Base-by-base conservation (phyloP, 1,284 basidiomycete genomes). In the Trichosporon ovoides region DNA sequence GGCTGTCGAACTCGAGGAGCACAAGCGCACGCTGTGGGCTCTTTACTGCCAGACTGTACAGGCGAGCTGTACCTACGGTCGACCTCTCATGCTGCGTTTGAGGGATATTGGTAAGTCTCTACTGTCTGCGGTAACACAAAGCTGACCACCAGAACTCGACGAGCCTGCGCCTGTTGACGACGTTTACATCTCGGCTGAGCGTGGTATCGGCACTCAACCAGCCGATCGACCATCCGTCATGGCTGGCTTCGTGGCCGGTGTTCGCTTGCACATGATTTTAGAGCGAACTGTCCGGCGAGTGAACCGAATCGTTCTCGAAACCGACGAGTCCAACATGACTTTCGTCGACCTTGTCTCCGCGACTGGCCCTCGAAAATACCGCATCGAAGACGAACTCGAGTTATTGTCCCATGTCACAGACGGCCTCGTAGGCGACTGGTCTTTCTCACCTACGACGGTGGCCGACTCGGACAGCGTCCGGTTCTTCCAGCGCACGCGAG, bases 401-500 rank as follows among this genome's bases (percentile, higher is more conserved):
- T 64, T 71, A 20, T 49, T 69, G 11, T 55, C 65, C 6, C 63
- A 62, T 36, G 61, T 69, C 34, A 66, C 68, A 7, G 68, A 65
- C 35, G 65, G 64, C 7, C 57, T 71, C 3, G 65, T 64, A 1
- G 67, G 67, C 38, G 69, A 71, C 52, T 71, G 69, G 69, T 62
- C 62, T 3, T 71, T 62, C 55, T 66, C 66, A 3, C 65, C 64
- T 9, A 56, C 60, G 1, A 71, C 69, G 0, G 65, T 71, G 10
- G 54, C 64, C 22, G 68, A 71, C 52, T 64, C 62, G 2, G 68
- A 69, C 60, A 66, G 60, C 31, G 69, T 69, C 5, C 62, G 66
- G 28, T 71, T 71, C 60, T 71, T 71, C 64, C 66, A 69, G 55
- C 67, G 68, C 24, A 68, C 69, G 2, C 57, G 69, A 46, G 65